Conservation (phyloP, 495 filamentous ascomycete species). For the Xanthoparmelia taractica region DNA sequence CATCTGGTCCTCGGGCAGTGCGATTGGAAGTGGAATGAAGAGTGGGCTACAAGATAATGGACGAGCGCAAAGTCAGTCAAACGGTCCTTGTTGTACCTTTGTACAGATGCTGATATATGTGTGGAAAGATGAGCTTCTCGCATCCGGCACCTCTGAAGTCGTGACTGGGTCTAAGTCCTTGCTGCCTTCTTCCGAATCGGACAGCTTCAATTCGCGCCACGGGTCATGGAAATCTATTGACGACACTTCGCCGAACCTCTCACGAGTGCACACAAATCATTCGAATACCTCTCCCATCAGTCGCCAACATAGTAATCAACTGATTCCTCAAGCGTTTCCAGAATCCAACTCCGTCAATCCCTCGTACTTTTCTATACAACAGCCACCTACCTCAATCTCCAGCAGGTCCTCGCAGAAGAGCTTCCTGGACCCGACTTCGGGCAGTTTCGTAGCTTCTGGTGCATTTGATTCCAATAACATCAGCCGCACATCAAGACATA, state of each 20-base stretch:
- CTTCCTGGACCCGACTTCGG: conserved; percentile 23
- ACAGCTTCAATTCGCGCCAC: conserved; percentile 44
- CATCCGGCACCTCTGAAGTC: conserved; percentile 29
- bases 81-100: neutral
- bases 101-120: conserved; percentile 7
- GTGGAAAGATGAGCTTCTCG: conserved; percentile 18
- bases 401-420: conserved; percentile 20
- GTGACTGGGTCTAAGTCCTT: conserved; percentile 61
- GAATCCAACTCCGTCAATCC: conserved; percentile 16
- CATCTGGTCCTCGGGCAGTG: conserved; percentile 50
- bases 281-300: conserved; percentile 27
- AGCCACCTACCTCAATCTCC: conserved; percentile 9
- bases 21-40: conserved; percentile 44
- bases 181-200: conserved; percentile 56
- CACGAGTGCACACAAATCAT: conserved; percentile 36
- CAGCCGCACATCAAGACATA: conserved; percentile 20
- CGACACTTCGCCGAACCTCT: conserved; percentile 36
- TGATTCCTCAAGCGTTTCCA: conserved; percentile 24
- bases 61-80: conserved; percentile 22
- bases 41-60: conserved; percentile 32
- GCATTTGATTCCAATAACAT: conserved; percentile 14
- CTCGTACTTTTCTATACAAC: conserved; percentile 17
- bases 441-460: conserved; percentile 21
- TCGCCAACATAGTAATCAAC: conserved; percentile 32
- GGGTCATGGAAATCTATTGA: conserved; percentile 52